Percentiles rank a stretch among this genome's conserved stretches.
These are phyloP conservation scores for Neospermospora avenae DNA, from an alignment of 2,329 filamentous ascomycete genomes.

Conservation along the genomic window DNA sequence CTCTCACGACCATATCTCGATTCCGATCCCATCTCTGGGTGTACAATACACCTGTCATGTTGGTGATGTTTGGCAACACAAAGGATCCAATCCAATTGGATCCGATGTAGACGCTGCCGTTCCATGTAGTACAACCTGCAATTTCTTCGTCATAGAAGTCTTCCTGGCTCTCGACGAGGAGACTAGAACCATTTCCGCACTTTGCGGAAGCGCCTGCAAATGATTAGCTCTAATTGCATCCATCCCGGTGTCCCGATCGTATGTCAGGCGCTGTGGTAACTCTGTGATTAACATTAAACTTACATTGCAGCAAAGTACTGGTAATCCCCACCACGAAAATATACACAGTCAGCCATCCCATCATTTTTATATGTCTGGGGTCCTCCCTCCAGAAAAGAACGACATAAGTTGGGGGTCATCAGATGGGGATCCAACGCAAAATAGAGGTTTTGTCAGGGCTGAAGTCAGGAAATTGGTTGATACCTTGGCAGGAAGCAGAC, in stretches of 20 bases:
- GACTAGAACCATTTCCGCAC: neutral
- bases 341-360: neutral
- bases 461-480: neutral
- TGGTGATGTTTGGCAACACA: constrained; percentile 2
- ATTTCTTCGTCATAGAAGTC: neutral
- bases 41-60: too few species aligned
- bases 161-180: neutral
- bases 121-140: neutral
- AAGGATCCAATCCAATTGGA: neutral
- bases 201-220: neutral
- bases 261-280: neutral
- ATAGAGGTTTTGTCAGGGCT: neutral
- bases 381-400: too few species aligned
- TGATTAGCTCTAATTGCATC: neutral
- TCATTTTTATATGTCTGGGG: neutral
- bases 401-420: too few species aligned
- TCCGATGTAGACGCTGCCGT: neutral
- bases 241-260: neutral
- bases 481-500: neutral
- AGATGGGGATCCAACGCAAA: neutral
- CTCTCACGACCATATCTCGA: too few species aligned
- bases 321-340: neutral
- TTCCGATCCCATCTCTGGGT: too few species aligned
- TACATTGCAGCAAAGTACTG: neutral
- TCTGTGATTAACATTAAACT: neutral